Percentiles rank a stretch among this genome's conserved stretches.
phyloP scores from a whole-genome alignment of 352 stramenopile species.

The Globisporangium yorkense region DNA sequence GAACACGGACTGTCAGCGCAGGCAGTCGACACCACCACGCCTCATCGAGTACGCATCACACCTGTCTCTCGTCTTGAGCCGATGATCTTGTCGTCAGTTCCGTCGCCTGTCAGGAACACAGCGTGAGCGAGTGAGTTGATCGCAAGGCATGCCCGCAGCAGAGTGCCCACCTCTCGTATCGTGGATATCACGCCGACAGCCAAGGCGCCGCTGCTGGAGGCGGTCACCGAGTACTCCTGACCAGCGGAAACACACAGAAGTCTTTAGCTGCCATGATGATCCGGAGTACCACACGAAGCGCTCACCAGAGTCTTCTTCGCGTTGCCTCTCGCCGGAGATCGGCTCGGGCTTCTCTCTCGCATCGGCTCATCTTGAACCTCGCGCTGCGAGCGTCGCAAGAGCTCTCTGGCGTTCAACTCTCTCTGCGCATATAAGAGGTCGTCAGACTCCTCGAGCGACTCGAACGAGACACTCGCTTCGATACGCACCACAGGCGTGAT shows the following conservation, averaged over 20 bases:
- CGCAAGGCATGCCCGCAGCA: neutral
- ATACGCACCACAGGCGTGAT: neutral
- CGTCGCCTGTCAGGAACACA: constrained; percentile 3
- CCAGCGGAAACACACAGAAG: neutral
- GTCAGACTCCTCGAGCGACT: neutral
- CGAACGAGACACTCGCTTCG: neutral
- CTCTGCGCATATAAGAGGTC: neutral
- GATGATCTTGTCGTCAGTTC: constrained; percentile 11
- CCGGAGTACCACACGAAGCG: neutral
- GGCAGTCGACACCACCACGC: neutral
- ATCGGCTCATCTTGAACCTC: neutral
- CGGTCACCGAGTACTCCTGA: neutral
- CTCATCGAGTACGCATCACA: neutral
- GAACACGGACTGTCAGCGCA: neutral
- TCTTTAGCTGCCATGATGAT: neutral
- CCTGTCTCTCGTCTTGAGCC: constrained; percentile 4
- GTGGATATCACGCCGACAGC: neutral
- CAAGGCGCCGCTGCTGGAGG: neutral
- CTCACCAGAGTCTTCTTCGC: neutral
- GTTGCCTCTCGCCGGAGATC: neutral
- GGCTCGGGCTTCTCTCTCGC: neutral
- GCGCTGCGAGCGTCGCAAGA: neutral
- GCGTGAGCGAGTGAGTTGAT: neutral
- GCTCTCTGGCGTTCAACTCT: neutral
- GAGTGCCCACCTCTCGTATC: neutral